A percentile compares a stretch with the other conserved stretches of the same genome.
Evolutionary conservation across 2,329 filamentous ascomycete species (phyloP).

Genomic region (Fusarium ambrosium): DNA sequence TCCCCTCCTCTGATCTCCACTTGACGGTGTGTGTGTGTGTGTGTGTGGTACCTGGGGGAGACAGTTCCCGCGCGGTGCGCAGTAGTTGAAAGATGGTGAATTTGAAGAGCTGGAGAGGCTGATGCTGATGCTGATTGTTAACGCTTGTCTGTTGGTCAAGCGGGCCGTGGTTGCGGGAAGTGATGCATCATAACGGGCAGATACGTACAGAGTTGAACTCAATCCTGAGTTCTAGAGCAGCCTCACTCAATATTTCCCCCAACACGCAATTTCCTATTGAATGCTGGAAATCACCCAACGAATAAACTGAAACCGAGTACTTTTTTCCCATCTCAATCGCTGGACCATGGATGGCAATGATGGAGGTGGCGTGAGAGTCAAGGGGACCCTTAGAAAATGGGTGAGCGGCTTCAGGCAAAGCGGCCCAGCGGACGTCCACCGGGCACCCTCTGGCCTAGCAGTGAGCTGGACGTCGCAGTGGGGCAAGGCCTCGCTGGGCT

Average conservation of each 20-base stretch:
- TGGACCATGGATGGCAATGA: not conserved
- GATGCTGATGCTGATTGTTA: not conserved
- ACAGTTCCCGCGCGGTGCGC: slow-evolving; percentile 6
- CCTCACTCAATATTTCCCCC: not conserved
- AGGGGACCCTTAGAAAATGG: slow-evolving; percentile 15
- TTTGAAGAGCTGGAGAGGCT: not conserved
- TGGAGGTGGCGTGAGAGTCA: slow-evolving; percentile 19
- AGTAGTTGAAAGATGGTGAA: not conserved
- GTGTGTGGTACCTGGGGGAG: slow-evolving; percentile 13
- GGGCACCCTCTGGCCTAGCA: not conserved
- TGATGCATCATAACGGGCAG: not conserved
- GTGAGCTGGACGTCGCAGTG: no score
- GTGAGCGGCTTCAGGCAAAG: slow-evolving; percentile 19
- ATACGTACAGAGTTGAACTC: not conserved
- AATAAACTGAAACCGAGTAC: not conserved
- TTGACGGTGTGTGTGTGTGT: slow-evolving; percentile 11
- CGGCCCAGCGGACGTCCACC: slow-evolving; percentile 18
- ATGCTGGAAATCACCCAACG: slow-evolving; percentile 3
- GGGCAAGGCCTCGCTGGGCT: not conserved
- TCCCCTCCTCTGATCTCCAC: slow-evolving; percentile 24
- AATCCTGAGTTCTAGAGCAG: not conserved
- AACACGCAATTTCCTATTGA: not conserved
- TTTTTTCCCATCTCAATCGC: not conserved
- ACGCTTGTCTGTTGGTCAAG: not conserved
- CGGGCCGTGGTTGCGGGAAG: not conserved